phyloP scores from a whole-genome alignment of 2,329 filamentous ascomycete genomes.

The Arachnopeziza araneosa region DNA sequence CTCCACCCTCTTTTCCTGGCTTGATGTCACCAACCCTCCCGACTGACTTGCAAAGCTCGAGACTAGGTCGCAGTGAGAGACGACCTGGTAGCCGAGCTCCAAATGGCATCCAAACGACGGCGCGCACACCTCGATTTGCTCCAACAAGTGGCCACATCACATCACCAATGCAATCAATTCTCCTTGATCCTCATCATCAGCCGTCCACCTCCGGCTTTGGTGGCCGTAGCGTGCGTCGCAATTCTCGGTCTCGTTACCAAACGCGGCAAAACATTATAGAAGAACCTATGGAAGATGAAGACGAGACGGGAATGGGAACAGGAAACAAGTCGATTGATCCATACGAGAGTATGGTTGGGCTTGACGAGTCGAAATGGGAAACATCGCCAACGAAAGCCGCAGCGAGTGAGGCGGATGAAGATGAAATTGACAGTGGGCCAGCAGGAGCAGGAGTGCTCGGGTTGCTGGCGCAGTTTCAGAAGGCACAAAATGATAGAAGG shows the following conservation, averaged over 20 bases:
- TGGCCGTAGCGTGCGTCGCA: slow-evolving; percentile 42
- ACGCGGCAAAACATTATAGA: slow-evolving; percentile 49
- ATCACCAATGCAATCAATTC: slow-evolving; percentile 63
- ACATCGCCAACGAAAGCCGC: slow-evolving; percentile 31
- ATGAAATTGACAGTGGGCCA: slow-evolving; percentile 43
- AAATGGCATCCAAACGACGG: slow-evolving; percentile 29
- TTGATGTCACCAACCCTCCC: slow-evolving; percentile 57
- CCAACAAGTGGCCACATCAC: slow-evolving; percentile 26
- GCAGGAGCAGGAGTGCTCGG: slow-evolving; percentile 53
- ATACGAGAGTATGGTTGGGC: slow-evolving; percentile 24
- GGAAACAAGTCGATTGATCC: slow-evolving; percentile 22
- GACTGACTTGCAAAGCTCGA: slow-evolving; percentile 50
- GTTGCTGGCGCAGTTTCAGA: slow-evolving; percentile 62
- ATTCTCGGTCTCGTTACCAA: slow-evolving; percentile 41
- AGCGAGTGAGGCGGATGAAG: slow-evolving; percentile 35
- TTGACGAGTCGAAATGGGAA: slow-evolving; percentile 41
- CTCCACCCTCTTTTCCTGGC: slow-evolving; percentile 69
- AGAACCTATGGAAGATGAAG: slow-evolving; percentile 46
- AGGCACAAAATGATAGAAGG: slow-evolving; percentile 48
- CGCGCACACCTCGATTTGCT: slow-evolving; percentile 40
- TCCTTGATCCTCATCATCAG: slow-evolving; percentile 72
- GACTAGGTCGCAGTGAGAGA: slow-evolving; percentile 40
- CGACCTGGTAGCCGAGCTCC: slow-evolving; percentile 39
- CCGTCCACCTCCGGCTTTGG: slow-evolving; percentile 47
- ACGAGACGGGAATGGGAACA: slow-evolving; percentile 18